Percentiles rank a stretch among this genome's conserved stretches.
phyloP scores from a whole-genome alignment of 2,329 filamentous ascomycete species.

The Drechslera avenae region DNA sequence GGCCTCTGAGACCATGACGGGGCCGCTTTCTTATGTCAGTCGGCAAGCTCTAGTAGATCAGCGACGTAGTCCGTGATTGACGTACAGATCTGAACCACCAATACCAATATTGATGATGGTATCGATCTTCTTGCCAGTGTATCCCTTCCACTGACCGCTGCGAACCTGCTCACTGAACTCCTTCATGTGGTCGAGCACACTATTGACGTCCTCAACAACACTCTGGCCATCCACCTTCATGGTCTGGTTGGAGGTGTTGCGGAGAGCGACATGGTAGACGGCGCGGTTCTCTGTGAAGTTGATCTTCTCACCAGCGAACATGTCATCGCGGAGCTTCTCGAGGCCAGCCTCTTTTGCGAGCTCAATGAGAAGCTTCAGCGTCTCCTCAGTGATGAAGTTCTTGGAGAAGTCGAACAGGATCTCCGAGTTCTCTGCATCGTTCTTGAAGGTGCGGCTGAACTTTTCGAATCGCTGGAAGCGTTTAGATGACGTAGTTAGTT shows the following conservation, averaged over 20 bases:
- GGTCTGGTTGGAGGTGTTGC: constrained; percentile 82
- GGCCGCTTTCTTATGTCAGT: constrained; percentile 64
- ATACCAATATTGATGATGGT: constrained; percentile 98
- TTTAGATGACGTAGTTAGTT: constrained; percentile 10
- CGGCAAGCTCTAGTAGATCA: neutral
- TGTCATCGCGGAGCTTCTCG: constrained; percentile 92
- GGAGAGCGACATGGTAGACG: constrained; percentile 92
- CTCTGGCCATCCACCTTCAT: constrained; percentile 88
- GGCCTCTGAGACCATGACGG: constrained; percentile 98
- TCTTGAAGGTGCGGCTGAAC: constrained; percentile 84
- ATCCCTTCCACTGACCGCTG: constrained; percentile 96
- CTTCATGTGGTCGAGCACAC: constrained; percentile 95
- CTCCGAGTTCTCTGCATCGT: constrained; percentile 76
- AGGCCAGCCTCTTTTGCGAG: constrained; percentile 89
- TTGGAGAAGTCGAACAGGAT: constrained; percentile 99
- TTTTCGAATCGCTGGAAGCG: constrained; percentile 75
- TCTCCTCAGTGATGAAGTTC: constrained; percentile 96
- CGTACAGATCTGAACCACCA: constrained; percentile 96
- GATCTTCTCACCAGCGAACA: constrained; percentile 98
- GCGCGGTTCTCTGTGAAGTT: constrained; percentile 98
- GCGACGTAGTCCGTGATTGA: constrained; percentile 24
- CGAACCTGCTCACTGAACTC: constrained; percentile 95
- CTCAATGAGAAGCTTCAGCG: constrained; percentile 81
- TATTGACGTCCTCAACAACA: constrained; percentile 92
- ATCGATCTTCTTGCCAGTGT: constrained; percentile 94